Evolutionary conservation across 345 rosid genomes (phyloP), one percentile per base, ranked within the genome.

Genomic region (Eucalyptus grandis): DNA sequence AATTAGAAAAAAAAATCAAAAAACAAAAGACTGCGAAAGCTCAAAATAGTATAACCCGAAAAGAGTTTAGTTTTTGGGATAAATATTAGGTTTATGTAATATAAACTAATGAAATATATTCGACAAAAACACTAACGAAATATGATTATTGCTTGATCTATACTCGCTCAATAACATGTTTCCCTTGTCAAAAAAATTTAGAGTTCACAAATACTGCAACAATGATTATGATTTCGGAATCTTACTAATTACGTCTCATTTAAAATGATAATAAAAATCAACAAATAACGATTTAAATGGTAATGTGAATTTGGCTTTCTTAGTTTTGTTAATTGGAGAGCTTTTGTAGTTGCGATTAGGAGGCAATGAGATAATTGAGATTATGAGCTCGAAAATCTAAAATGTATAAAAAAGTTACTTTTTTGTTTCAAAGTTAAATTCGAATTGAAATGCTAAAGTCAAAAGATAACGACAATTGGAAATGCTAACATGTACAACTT

Each of bases 391-490:
- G 2, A 3, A 37, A 14, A 37, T 19, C 4, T 37, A 19, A 19
- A 37, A 77, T 37, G 26, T 37, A 19, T 4, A 77, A 21, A 69
- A 1, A 12, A 13, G 24, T 22, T 21, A 11, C 24, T 21, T 3
- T 77, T 77, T 77, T 40, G 5, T 11, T 77, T 40, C 4, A 77
- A 11, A 37, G 24, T 37, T 77, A 19, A 77, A 4, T 77, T 12
- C 1, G 1, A 77, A 37, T 40, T 3, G 1, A 77, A 77, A 77
- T 21, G 9, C 47, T 40, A 77, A 37, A 77, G 30, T 37, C 24
- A 21, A 40, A 37, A 34, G 12, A 77, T 11, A 77, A 21, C 9
- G 0, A 1, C 11, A 1, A 72, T 72, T 67, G 9, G 0, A 31
- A 67, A 67, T 67, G 40, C 2, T 62, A 12, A 13, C 15, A 30